Evolutionary conservation across 306 rosid species (phyloP), one percentile per base, ranked within the genome.

Genomic region (Datisca glomerata): DNA sequence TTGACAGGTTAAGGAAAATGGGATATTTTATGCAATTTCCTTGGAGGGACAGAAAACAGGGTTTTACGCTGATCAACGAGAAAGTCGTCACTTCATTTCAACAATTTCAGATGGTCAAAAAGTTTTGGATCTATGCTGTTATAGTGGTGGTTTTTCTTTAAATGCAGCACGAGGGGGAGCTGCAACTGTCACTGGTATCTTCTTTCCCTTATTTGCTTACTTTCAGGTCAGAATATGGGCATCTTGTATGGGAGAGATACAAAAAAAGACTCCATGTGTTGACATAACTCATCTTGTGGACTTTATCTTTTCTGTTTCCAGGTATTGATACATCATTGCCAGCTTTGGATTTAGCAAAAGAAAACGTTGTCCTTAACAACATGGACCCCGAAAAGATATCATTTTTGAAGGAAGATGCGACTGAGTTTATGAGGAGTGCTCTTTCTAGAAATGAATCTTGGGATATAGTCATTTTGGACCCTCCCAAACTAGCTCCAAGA

Each of bases 41-140:
- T 70, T 83, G 18, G 83, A 72, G 24, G 97, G 95, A 14, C 97
- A 89, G 70, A 89, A 89, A 75, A 89, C 95, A 2, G 95, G 95
- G 55, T 89, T 89, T 55, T 83, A 89, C 57, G 91, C 89, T n/a
- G 95, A 83, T 68, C 95, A 89, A 56, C 95, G 86, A 8, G 95
- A 80, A 57, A 83, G 73, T 65, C 83, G 86, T 12, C 74, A 77
- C 34, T 83, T 71, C 70, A 66, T 89, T 68, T 89, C 95, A 32
- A 74, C 67, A 25, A 61, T 83, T 57, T 77, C 97, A 14, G 55
- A 53, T 31, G 80, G 78, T 41, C 74, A 66, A 55, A 80, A 57
- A 67, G 93, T 89, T 62, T 85, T 89, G 49, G 97, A 89, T 72
- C 55, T 89, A 45, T 89, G 85, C 69, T 89, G 97, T 70, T 89